phyloP scores from a whole-genome alignment of 73 alveolate species.

The Paramecium sonneborni region DNA sequence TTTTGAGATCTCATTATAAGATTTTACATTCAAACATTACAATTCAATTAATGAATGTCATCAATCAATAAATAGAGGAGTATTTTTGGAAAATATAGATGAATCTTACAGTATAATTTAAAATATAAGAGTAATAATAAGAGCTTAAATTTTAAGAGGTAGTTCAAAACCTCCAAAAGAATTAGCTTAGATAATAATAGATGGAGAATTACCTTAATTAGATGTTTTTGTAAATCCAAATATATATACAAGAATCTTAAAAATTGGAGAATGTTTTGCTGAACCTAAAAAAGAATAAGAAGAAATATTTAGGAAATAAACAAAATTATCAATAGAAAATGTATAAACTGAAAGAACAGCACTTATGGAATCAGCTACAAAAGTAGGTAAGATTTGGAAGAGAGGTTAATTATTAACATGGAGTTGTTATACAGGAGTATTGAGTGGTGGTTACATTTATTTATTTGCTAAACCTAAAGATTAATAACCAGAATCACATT shows the following conservation, averaged over 20 bases:
- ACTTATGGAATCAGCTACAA: slow-evolving; percentile 27
- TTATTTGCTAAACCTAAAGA: slow-evolving; percentile 64
- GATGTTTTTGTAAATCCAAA: slow-evolving; percentile 45
- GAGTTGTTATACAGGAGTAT: slow-evolving; percentile 59
- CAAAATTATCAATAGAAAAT: slow-evolving; percentile 29
- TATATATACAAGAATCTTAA: slow-evolving; percentile 28
- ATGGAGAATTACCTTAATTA: slow-evolving; percentile 51
- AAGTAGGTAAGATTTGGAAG: slow-evolving; percentile 53
- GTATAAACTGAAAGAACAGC: slow-evolving; percentile 39
- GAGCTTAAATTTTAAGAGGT: not conserved
- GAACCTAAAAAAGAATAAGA: slow-evolving; percentile 37
- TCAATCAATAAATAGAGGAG: not conserved
- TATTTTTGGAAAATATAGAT: not conserved
- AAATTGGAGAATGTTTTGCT: slow-evolving; percentile 56
- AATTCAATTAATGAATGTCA: slow-evolving; percentile 10
- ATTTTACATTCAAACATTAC: slow-evolving; percentile 36
- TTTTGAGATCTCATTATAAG: slow-evolving; percentile 44
- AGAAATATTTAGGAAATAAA: slow-evolving; percentile 4
- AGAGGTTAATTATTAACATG: slow-evolving; percentile 45
- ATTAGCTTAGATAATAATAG: not conserved
- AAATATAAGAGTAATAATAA: not conserved
- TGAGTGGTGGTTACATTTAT: slow-evolving; percentile 65
- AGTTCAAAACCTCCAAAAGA: slow-evolving; percentile 42
- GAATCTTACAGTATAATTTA: not conserved
- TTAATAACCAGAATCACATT: slow-evolving; percentile 10